These are phyloP conservation scores for Neolecta irregularis DNA, from an alignment of 1,139 yeast genomes.

Conservation along the genomic window DNA sequence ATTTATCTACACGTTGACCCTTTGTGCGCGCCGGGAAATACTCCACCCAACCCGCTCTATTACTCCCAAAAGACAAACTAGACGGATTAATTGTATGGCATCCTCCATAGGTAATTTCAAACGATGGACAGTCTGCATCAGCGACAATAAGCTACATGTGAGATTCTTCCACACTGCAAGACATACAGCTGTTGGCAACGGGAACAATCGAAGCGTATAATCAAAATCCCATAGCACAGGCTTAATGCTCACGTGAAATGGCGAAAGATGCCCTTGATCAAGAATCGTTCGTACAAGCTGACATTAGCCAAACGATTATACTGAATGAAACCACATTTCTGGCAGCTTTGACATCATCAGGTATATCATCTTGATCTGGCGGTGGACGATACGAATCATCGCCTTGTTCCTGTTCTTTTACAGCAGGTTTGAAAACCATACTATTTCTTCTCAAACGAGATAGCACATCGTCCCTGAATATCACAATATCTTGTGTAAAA, in stretches of 20 bases:
- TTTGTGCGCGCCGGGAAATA: constrained; percentile 8
- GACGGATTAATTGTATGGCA: constrained; percentile 12
- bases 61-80: constrained; percentile 5
- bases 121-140: constrained; percentile 11
- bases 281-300: constrained; percentile 27
- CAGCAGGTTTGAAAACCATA: constrained; percentile 1
- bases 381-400: neutral
- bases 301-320: constrained; percentile 49
- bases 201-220: constrained; percentile 40
- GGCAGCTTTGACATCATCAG: neutral
- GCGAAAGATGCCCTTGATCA: constrained; percentile 79
- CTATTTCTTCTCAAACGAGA: constrained; percentile 49
- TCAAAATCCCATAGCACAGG: constrained; percentile 60
- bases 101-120: constrained; percentile 12
- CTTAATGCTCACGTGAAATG: constrained; percentile 46
- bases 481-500: constrained; percentile 65
- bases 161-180: neutral
- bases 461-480: constrained; percentile 59
- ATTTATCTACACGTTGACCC: neutral
- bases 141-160: constrained; percentile 11
- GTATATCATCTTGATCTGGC: constrained; percentile 1
- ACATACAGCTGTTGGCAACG: constrained; percentile 11
- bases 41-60: constrained; percentile 11
- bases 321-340: constrained; percentile 41
- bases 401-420: constrained; percentile 2